Evolutionary conservation across 306 rosid genomes (phyloP).

Genomic region (Hippophae gyantsensis): DNA sequence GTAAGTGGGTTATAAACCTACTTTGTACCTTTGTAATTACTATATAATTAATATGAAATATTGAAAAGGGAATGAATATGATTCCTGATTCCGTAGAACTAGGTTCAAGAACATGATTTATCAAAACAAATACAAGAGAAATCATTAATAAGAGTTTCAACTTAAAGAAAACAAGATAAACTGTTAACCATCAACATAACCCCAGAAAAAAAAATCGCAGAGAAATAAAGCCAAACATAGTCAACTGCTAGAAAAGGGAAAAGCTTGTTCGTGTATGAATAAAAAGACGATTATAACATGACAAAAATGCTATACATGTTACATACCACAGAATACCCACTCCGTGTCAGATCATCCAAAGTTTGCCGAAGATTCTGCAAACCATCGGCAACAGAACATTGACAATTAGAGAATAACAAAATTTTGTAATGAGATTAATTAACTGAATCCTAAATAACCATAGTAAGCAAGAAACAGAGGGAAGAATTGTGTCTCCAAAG

Average conservation of each 20-base stretch:
- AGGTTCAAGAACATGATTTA: too few species aligned
- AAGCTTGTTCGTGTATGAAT: background rate
- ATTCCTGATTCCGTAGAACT: too few species aligned
- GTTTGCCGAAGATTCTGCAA: slow-evolving; percentile 94
- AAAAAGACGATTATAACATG: background rate
- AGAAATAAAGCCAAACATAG: too few species aligned
- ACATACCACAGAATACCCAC: slow-evolving; percentile 96
- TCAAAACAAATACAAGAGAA: too few species aligned
- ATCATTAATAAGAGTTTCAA: too few species aligned
- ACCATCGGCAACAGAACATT: slow-evolving; percentile 17
- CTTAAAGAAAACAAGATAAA: too few species aligned
- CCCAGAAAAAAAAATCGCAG: background rate
- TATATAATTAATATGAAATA: too few species aligned
- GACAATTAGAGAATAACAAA: slow-evolving; percentile 10
- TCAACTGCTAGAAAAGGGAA: background rate
- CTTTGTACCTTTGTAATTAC: too few species aligned
- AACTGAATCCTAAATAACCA: background rate
- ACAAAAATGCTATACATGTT: slow-evolving; percentile 39
- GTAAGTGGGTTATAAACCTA: too few species aligned
- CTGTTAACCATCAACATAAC: slow-evolving; percentile 4
- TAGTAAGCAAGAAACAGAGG: background rate
- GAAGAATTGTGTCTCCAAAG: background rate
- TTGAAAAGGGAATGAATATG: too few species aligned
- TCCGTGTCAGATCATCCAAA: slow-evolving; percentile 73
- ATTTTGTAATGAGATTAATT: background rate